Base-by-base conservation (phyloP, 2,329 filamentous ascomycete genomes). In the Alternaria conjuncta region DNA sequence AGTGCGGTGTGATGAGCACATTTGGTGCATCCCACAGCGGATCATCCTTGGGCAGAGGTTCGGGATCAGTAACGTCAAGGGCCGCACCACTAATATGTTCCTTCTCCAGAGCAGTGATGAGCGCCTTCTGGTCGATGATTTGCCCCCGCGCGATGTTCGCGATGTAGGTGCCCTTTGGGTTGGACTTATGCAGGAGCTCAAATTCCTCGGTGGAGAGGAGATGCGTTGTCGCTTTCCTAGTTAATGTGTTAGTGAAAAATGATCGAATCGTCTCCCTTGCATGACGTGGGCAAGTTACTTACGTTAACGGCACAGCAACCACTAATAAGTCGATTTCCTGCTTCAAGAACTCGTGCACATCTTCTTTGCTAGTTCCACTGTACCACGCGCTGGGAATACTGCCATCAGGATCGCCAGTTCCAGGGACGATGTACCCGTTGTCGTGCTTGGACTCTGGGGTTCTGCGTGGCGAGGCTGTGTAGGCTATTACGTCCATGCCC, bases 51-150 rank as follows among this genome's bases (percentile, higher is more conserved):
- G 91, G 91, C 66, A 95, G 76, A 0, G 92, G 92, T 77, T 95
- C 92, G 0, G 92, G 92, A 64, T 94, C 91, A 2, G 92, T 91
- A 1, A 95, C 92, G 75, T 94, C 92, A 44, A 95, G 79, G 2
- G 91, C 91, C 0, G 92, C 92, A 28, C 92, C 92, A 4, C 83
- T 79, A 28, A 92, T 74, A 2, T 84, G 82, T 0, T 84, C 85
- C 0, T 82, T 83, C 44, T 87, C 80, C 11, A 94, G 80, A 0
- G 90, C 89, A 2, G 82, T 82, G 18, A 93, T 85, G 55, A 95
- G 75, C 2, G 87, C 90, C 3, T 85, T 79, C 66, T 89, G 87
- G 56, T 90, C 84, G 13, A 92, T 78, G 45, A 91, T 86, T 32
- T 82, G 81, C 0, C 90, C 92, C 2, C 92, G 86, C 0, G 89